Percentiles rank a stretch among this genome's conserved stretches.
These are phyloP conservation scores for Capronia coronata DNA, from an alignment of 2,329 filamentous ascomycete genomes.

Conservation along the genomic window DNA sequence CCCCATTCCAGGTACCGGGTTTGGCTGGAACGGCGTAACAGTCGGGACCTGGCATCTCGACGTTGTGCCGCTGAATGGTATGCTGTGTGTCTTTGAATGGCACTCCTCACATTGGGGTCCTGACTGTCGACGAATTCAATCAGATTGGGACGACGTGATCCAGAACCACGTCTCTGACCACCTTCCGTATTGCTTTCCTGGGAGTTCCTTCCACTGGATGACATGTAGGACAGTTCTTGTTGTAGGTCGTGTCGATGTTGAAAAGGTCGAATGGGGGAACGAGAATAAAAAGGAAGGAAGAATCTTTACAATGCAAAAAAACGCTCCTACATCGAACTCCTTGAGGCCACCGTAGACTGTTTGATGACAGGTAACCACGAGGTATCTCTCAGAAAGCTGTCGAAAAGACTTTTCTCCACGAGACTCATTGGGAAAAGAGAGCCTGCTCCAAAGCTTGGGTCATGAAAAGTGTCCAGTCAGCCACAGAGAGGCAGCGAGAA, in stretches of 20 bases:
- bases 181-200: slow-evolving; percentile 8
- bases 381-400: slow-evolving; percentile 1
- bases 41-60: slow-evolving; percentile 22
- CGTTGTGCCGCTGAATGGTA: slow-evolving; percentile 26
- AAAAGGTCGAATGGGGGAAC: not conserved
- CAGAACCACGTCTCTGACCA: slow-evolving; percentile 6
- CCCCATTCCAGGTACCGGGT: slow-evolving; percentile 25
- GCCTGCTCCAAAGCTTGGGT: not conserved
- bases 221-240: slow-evolving; percentile 14
- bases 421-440: not conserved
- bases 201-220: slow-evolving; percentile 13
- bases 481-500: not conserved
- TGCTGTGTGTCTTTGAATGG: slow-evolving; percentile 27
- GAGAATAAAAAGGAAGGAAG: not conserved
- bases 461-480: not conserved
- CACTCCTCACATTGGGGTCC: slow-evolving; percentile 26
- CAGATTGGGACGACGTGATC: slow-evolving; percentile 10
- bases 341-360: slow-evolving; percentile 1
- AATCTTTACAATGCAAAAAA: not conserved
- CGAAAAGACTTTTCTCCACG: not conserved
- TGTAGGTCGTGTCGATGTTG: not conserved
- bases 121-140: slow-evolving; percentile 27
- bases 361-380: slow-evolving; percentile 2
- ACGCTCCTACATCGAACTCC: not conserved
- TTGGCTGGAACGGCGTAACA: slow-evolving; percentile 19